A percentile compares a stretch with the other conserved stretches of the same genome.
phyloP scores from a whole-genome alignment of 2,329 filamentous ascomycete genomes.

The Sporothrix sp. region DNA sequence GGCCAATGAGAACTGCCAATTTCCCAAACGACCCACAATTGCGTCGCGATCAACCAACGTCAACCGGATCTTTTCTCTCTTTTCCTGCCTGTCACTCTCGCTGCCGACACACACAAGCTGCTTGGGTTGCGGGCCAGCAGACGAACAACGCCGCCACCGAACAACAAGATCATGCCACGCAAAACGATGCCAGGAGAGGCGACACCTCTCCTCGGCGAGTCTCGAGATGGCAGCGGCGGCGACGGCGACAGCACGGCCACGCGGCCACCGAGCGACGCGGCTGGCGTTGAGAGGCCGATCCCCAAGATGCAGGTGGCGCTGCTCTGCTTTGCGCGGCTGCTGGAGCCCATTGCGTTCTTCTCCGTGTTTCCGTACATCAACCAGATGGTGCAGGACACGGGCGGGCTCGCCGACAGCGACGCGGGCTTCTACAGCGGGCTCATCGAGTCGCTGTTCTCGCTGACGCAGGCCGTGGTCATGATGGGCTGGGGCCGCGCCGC shows the following conservation, averaged over 20 bases:
- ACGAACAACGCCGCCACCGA: too few relatives aligned
- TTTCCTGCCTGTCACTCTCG: too few relatives aligned
- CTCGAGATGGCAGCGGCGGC: neutral
- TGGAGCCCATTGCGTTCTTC: conserved; percentile 77
- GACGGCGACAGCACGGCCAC: neutral
- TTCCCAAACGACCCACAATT: too few relatives aligned
- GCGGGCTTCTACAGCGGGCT: conserved; percentile 72
- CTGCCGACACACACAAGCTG: too few relatives aligned
- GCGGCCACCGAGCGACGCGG: neutral
- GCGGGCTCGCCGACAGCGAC: conserved; percentile 50
- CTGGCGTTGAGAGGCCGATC: conserved; percentile 34
- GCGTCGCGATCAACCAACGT: too few relatives aligned
- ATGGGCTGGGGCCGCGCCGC: conserved; percentile 60
- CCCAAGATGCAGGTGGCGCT: conserved; percentile 58
- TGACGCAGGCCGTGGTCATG: conserved; percentile 70
- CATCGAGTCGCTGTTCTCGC: conserved; percentile 64
- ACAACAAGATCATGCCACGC: too few relatives aligned
- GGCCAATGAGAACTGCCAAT: too few relatives aligned
- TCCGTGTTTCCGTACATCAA: conserved; percentile 73
- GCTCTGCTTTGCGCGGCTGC: conserved; percentile 61
- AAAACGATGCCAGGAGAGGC: conserved; percentile 1
- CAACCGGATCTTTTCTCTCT: too few relatives aligned
- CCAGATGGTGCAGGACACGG: conserved; percentile 62
- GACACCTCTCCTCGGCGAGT: conserved; percentile 22
- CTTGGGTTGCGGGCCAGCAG: too few relatives aligned